A percentile compares a stretch with the other conserved stretches of the same genome.
phyloP scores from a whole-genome alignment of 352 stramenopile genomes.

The Pythium insidiosum region DNA sequence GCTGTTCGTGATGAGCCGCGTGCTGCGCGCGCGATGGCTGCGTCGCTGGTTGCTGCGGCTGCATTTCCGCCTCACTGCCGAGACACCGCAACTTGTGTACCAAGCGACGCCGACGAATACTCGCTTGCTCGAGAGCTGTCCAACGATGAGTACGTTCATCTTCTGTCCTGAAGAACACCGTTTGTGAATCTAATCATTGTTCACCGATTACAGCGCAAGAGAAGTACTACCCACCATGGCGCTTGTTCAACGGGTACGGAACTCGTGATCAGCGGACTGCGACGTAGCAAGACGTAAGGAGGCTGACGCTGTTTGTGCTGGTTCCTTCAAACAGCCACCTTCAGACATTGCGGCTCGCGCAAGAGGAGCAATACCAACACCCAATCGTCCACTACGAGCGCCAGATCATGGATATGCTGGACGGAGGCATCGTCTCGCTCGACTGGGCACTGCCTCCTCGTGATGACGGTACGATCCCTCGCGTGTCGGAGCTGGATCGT shows the following conservation, averaged over 20 bases:
- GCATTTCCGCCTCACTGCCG: constrained; percentile 27
- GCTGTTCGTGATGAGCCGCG: constrained; percentile 6
- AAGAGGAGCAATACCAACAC: constrained; percentile 20
- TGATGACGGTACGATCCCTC: constrained; percentile 4
- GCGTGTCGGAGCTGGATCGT: constrained; percentile 22
- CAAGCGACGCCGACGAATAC: constrained; percentile 23
- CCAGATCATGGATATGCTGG: constrained; percentile 47
- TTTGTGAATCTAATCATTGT: background rate
- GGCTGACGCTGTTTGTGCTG: no score
- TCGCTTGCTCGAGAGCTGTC: constrained; percentile 25
- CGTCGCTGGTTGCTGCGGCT: constrained; percentile 3
- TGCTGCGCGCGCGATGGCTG: constrained; percentile 8
- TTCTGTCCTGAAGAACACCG: background rate
- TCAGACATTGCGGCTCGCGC: constrained; percentile 42
- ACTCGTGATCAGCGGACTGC: background rate
- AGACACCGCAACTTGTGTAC: constrained; percentile 39
- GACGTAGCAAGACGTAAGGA: background rate
- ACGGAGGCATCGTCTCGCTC: constrained; percentile 59
- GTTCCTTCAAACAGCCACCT: no score
- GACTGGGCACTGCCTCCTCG: constrained; percentile 53
- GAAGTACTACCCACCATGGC: constrained; percentile 47
- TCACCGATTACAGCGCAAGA: constrained; percentile 19
- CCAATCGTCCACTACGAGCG: constrained; percentile 39
- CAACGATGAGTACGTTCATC: constrained; percentile 36
- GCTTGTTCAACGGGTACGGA: constrained; percentile 42